phyloP scores from a whole-genome alignment of 331 rosid genomes.

The Acacia pycnantha region DNA sequence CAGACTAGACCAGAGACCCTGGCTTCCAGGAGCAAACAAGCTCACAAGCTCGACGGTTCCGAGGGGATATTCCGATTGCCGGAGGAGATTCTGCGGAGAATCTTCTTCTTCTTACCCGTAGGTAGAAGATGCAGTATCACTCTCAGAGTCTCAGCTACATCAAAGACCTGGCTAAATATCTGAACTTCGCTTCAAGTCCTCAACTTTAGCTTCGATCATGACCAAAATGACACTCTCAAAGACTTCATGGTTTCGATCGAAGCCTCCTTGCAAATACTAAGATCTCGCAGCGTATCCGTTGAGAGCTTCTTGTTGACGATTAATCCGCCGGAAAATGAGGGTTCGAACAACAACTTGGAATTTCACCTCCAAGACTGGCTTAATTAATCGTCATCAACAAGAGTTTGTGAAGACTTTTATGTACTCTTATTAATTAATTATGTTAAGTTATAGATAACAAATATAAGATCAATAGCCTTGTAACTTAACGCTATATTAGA shows the following conservation, averaged over 20 bases:
- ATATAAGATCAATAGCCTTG: too few species aligned
- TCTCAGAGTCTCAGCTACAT: background rate
- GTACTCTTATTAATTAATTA: too few species aligned
- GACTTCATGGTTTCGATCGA: background rate
- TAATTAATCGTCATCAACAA: too few species aligned
- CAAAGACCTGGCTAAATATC: slow-evolving; percentile 2
- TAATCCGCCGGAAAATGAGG: background rate
- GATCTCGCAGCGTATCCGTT: background rate
- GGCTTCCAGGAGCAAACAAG: background rate
- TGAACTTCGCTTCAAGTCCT: slow-evolving; percentile 15
- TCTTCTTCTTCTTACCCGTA: background rate
- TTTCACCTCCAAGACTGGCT: background rate
- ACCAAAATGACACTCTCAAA: background rate
- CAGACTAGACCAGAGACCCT: background rate
- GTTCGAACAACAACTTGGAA: background rate
- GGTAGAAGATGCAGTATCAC: background rate
- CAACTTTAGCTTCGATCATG: background rate
- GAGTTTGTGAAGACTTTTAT: too few species aligned
- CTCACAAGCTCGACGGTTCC: background rate
- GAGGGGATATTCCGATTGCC: background rate
- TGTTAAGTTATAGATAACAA: too few species aligned
- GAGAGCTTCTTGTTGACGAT: background rate
- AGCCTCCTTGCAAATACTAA: background rate
- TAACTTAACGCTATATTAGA: too few species aligned
- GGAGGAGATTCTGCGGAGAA: background rate